phyloP scores from a whole-genome alignment of 225 moss, liverwort and hornwort species.

The Straminergon stramineum region DNA sequence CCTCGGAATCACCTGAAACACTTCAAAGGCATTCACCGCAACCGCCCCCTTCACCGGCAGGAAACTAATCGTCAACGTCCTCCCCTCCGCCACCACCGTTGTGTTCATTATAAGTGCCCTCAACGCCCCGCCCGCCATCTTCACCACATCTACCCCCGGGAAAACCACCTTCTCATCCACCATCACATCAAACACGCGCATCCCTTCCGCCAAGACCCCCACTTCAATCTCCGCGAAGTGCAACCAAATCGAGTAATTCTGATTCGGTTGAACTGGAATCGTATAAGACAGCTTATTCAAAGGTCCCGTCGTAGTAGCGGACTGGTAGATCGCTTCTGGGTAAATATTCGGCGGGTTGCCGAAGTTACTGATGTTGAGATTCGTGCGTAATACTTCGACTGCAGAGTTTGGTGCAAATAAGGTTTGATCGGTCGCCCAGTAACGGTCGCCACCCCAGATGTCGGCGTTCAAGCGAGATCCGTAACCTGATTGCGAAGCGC shows the following conservation, averaged over 20 bases:
- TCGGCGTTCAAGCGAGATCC: constrained; percentile 66
- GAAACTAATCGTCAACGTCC: constrained; percentile 61
- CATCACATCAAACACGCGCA: constrained; percentile 63
- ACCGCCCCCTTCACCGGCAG: constrained; percentile 43
- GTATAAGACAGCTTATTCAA: constrained; percentile 54
- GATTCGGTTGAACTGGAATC: constrained; percentile 50
- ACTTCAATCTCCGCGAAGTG: constrained; percentile 77
- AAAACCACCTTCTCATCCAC: constrained; percentile 43
- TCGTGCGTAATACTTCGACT: constrained; percentile 17
- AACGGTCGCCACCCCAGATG: constrained; percentile 90
- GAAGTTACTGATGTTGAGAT: constrained; percentile 29
- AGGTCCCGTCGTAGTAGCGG: constrained; percentile 53
- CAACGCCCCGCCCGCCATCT: constrained; percentile 35
- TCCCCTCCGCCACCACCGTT: constrained; percentile 41
- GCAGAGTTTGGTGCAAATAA: constrained; percentile 29
- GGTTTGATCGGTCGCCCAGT: constrained; percentile 70
- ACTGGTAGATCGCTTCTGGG: constrained; percentile 74
- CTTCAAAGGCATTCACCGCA: constrained; percentile 77
- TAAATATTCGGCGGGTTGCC: constrained; percentile 73
- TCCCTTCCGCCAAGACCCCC: constrained; percentile 8
- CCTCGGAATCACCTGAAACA: constrained; percentile 61
- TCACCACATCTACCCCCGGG: constrained; percentile 46
- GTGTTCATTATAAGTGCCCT: constrained; percentile 59
- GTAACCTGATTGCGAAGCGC: constrained; percentile 49
- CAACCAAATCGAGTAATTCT: constrained; percentile 83